Percentiles rank a stretch among this genome's conserved stretches.
phyloP scores from a whole-genome alignment of 108 stramenopile species.

The Cyclostephanos tholiformis region DNA sequence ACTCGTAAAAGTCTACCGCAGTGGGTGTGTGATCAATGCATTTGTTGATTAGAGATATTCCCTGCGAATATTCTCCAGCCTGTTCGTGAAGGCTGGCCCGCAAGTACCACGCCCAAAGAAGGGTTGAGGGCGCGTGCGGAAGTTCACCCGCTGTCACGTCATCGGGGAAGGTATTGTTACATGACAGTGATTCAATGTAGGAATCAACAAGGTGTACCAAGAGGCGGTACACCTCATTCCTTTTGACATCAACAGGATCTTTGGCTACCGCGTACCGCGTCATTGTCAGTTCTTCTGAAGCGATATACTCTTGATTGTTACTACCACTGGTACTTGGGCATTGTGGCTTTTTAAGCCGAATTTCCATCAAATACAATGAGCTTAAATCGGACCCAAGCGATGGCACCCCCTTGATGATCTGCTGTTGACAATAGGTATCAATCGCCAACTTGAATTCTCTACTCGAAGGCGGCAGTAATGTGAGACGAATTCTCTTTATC shows the following conservation, averaged over 20 bases:
- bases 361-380: slow-evolving; percentile 61
- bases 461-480: slow-evolving; percentile 55
- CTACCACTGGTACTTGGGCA: background rate
- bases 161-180: slow-evolving; percentile 49
- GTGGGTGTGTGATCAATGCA: slow-evolving; percentile 93
- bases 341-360: slow-evolving; percentile 12
- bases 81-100: slow-evolving; percentile 81
- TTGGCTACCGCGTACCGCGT: slow-evolving; percentile 48
- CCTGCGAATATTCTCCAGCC: slow-evolving; percentile 77
- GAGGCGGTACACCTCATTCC: slow-evolving; percentile 58
- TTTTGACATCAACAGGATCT: slow-evolving; percentile 79
- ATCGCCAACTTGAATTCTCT: slow-evolving; percentile 61
- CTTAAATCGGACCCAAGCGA: slow-evolving; percentile 85
- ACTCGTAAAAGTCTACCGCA: slow-evolving; percentile 87
- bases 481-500: slow-evolving; percentile 73
- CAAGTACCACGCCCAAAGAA: slow-evolving; percentile 89
- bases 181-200: slow-evolving; percentile 61
- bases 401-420: slow-evolving; percentile 86
- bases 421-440: slow-evolving; percentile 70
- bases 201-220: slow-evolving; percentile 67
- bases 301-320: slow-evolving; percentile 10
- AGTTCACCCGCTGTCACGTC: slow-evolving; percentile 26
- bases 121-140: slow-evolving; percentile 69
- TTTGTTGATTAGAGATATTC: slow-evolving; percentile 76
- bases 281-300: slow-evolving; percentile 1